A percentile compares a stretch with the other conserved stretches of the same genome.
phyloP scores from a whole-genome alignment of 2,329 filamentous ascomycete genomes.

The Penicillium sp. region DNA sequence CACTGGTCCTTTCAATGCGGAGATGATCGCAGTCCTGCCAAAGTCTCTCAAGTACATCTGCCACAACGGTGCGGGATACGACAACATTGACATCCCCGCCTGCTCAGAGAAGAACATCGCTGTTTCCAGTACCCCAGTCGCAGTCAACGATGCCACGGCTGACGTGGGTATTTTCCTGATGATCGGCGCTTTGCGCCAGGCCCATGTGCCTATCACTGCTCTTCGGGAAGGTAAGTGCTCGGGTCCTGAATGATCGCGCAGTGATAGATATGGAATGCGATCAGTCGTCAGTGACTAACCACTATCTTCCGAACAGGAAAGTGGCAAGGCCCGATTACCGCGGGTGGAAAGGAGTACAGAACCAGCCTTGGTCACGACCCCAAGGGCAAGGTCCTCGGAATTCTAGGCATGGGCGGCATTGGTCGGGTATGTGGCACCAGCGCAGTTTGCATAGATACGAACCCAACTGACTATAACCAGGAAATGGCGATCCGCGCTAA shows the following conservation, averaged over 20 bases:
- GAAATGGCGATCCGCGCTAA: constrained; percentile 47
- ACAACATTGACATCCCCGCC: constrained; percentile 57
- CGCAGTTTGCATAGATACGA: background rate
- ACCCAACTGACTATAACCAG: constrained; percentile 23
- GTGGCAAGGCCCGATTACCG: constrained; percentile 40
- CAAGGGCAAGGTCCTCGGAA: constrained; percentile 46
- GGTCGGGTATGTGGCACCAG: constrained; percentile 39
- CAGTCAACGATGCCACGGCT: constrained; percentile 49
- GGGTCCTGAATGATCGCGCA: too few species aligned
- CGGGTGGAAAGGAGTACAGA: constrained; percentile 3
- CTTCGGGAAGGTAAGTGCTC: constrained; percentile 39
- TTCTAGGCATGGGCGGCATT: constrained; percentile 51
- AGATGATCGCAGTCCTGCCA: constrained; percentile 49
- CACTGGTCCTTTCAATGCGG: constrained; percentile 51
- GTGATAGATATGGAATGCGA: background rate
- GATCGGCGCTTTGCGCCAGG: constrained; percentile 48
- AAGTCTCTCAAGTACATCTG: constrained; percentile 50
- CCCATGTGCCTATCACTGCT: constrained; percentile 42
- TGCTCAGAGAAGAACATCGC: constrained; percentile 49
- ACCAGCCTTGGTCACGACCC: constrained; percentile 47
- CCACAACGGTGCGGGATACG: constrained; percentile 60
- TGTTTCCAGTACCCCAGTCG: constrained; percentile 48
- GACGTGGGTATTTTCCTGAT: constrained; percentile 50
- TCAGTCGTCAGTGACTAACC: background rate
- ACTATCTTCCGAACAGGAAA: constrained; percentile 26